Conservation (phyloP, 768 basidiomycete species). For the Lentinula sp. region DNA sequence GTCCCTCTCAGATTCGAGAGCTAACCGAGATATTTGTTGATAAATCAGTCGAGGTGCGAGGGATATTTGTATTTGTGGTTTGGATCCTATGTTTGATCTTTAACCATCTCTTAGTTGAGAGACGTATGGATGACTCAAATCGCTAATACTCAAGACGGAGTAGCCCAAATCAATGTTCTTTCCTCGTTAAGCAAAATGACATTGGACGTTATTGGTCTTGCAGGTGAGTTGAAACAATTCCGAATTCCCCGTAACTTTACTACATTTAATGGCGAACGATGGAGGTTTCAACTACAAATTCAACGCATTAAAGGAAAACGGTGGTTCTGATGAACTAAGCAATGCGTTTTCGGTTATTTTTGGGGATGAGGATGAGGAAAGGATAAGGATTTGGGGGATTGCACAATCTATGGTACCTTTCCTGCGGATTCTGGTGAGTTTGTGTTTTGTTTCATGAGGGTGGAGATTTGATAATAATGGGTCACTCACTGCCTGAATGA, state of each 20-base stretch:
- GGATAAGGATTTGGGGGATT: constrained; percentile 19
- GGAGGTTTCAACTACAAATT: constrained; percentile 29
- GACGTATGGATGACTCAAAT: constrained; percentile 38
- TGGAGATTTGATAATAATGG: too few species aligned
- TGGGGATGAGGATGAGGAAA: constrained; percentile 27
- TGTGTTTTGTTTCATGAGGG: neutral
- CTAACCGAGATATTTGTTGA: constrained; percentile 51
- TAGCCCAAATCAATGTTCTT: constrained; percentile 47
- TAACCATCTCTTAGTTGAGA: constrained; percentile 30
- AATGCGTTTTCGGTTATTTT: constrained; percentile 49
- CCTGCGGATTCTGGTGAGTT: constrained; percentile 31
- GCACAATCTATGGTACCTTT: constrained; percentile 28
- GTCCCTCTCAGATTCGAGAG: constrained; percentile 49
- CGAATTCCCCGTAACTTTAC: constrained; percentile 18
- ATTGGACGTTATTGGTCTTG: constrained; percentile 72
- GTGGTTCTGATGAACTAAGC: constrained; percentile 42
- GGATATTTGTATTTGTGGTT: neutral
- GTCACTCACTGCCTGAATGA: too few species aligned
- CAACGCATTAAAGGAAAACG: constrained; percentile 18
- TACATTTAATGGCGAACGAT: constrained; percentile 7
- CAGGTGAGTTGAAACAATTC: constrained; percentile 43
- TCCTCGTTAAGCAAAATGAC: constrained; percentile 63
- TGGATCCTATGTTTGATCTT: neutral
- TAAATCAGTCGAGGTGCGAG: constrained; percentile 44
- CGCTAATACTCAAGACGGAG: constrained; percentile 16